A percentile compares a stretch with the other conserved stretches of the same genome.
These are phyloP conservation scores for Clitoria ternatea DNA, from an alignment of 306 rosid species.

Conservation along the genomic window DNA sequence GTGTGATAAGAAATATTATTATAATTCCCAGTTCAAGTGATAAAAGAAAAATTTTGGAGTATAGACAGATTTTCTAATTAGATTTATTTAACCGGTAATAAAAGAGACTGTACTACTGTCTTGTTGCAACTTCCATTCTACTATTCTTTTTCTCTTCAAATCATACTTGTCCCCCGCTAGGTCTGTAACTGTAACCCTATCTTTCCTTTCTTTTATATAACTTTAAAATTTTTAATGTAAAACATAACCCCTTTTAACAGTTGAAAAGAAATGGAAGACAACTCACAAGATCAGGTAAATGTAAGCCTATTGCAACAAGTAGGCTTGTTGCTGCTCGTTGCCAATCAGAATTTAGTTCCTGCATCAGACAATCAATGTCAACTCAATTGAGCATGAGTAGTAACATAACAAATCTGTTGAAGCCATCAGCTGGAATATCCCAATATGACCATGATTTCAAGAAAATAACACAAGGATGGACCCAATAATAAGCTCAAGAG, in stretches of 20 bases:
- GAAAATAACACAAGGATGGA: not conserved
- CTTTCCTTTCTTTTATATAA: constrained; percentile 16
- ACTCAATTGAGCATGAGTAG: constrained; percentile 1
- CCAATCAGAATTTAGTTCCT: constrained; percentile 91
- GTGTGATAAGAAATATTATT: constrained; percentile 15
- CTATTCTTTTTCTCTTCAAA: constrained; percentile 6
- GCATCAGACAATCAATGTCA: constrained; percentile 31
- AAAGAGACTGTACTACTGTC: not conserved
- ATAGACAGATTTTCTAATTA: constrained; percentile 1
- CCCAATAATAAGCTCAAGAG: not conserved
- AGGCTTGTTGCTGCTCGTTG: constrained; percentile 87
- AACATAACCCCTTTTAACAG: not conserved
- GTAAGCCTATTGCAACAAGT: constrained; percentile 88
- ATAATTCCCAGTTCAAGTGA: constrained; percentile 1
- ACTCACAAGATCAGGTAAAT: constrained; percentile 93
- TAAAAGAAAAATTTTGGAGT: constrained; percentile 11
- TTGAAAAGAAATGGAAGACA: constrained; percentile 1
- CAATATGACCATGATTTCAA: constrained; percentile 3
- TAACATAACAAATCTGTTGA: not conserved
- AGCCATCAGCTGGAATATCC: constrained; percentile 8
- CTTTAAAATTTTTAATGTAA: not conserved
- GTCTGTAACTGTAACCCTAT: constrained; percentile 13
- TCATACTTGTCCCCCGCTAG: constrained; percentile 14
- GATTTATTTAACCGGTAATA: constrained; percentile 14
- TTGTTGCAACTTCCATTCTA: not conserved